A percentile compares a stretch with the other conserved stretches of the same genome.
Evolutionary conservation across 345 rosid species (phyloP).

Genomic region (Citrus reticulata): DNA sequence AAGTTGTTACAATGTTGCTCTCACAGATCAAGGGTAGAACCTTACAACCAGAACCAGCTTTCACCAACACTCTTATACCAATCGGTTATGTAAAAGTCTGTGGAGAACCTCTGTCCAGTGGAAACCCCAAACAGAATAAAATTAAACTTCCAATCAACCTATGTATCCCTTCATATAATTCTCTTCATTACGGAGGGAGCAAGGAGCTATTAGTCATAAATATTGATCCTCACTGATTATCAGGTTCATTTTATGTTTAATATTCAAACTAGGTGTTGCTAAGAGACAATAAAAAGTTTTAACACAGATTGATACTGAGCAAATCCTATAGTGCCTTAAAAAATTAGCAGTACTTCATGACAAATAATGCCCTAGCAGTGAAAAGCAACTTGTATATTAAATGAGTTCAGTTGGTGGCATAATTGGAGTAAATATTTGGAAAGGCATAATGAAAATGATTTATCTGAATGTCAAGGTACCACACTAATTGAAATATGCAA

Average conservation of each 20-base stretch:
- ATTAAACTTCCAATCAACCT: slow-evolving; percentile 7
- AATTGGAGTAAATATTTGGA: background rate
- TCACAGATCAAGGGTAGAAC: slow-evolving; percentile 45
- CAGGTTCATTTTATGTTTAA: background rate
- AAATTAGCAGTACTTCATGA: background rate
- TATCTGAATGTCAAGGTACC: background rate
- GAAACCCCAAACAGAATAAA: slow-evolving; percentile 11
- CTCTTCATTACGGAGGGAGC: background rate
- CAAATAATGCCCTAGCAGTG: background rate
- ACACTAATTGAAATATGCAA: background rate
- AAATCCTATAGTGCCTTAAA: background rate
- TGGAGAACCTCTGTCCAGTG: slow-evolving; percentile 47
- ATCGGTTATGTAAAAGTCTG: slow-evolving; percentile 54
- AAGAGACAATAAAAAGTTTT: background rate
- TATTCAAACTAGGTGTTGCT: background rate
- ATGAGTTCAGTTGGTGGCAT: background rate
- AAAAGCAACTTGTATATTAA: background rate
- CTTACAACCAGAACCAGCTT: slow-evolving; percentile 43
- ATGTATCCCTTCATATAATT: background rate
- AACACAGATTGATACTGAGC: background rate
- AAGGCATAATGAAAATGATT: background rate
- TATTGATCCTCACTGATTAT: background rate
- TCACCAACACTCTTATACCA: slow-evolving; percentile 45
- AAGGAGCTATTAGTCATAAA: background rate
- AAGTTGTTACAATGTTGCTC: slow-evolving; percentile 43